These are phyloP conservation scores for Acmispon strigosus DNA, from an alignment of 306 rosid species.

Conservation along the genomic window DNA sequence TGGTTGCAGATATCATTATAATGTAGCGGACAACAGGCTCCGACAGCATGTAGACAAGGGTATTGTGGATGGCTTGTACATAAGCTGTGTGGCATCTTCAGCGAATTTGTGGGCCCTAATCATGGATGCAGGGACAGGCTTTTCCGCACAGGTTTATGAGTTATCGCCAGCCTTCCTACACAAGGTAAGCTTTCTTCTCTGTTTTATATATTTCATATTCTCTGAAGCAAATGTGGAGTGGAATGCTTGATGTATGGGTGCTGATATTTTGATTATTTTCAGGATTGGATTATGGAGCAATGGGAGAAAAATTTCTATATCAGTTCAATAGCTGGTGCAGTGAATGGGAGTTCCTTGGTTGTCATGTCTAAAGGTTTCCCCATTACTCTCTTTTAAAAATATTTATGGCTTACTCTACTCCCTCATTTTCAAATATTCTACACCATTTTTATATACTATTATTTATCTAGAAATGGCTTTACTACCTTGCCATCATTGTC, in stretches of 20 bases:
- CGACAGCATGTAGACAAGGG: constrained; percentile 91
- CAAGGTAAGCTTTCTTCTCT: constrained; percentile 46
- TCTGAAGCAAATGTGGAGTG: not conserved
- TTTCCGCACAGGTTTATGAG: constrained; percentile 84
- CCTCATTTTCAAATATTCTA: not conserved
- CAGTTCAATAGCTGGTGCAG: constrained; percentile 88
- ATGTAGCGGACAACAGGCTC: constrained; percentile 82
- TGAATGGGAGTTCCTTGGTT: constrained; percentile 88
- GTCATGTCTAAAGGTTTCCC: constrained; percentile 91
- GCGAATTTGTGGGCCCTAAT: constrained; percentile 80
- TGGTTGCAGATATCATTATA: constrained; percentile 76
- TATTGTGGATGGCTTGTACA: constrained; percentile 81
- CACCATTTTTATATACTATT: not conserved
- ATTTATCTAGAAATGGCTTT: not conserved
- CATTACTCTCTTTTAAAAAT: not conserved
- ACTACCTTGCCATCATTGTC: not conserved
- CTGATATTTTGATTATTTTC: constrained; percentile 22
- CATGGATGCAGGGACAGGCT: constrained; percentile 95
- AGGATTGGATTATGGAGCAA: constrained; percentile 98
- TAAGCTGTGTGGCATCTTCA: constrained; percentile 83
- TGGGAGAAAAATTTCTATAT: constrained; percentile 94
- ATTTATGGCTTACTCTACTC: not conserved
- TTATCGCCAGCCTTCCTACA: constrained; percentile 74
- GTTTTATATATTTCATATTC: constrained; percentile 16
- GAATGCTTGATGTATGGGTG: constrained; percentile 7